Conservation (phyloP, 2,329 filamentous ascomycete genomes). For the Aspergillus terreus region DNA sequence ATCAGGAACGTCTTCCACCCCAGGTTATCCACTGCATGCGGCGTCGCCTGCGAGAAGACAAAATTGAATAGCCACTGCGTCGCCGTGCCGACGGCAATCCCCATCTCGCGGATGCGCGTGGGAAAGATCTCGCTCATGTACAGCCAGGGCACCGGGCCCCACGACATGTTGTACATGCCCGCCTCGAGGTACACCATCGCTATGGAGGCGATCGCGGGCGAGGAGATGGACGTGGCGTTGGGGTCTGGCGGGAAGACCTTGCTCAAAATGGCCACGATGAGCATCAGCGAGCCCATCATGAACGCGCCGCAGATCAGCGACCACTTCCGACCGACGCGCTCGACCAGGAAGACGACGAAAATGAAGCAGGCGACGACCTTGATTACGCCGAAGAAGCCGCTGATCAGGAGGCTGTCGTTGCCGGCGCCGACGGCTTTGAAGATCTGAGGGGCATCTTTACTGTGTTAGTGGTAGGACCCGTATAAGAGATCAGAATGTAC, state of each 20-base stretch:
- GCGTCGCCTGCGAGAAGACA: conserved; percentile 41
- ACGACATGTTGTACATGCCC: conserved; percentile 30
- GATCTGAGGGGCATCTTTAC: conserved; percentile 45
- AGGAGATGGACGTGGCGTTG: conserved; percentile 24
- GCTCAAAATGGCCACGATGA: conserved; percentile 47
- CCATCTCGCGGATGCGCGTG: conserved; percentile 36
- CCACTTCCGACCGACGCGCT: conserved; percentile 48
- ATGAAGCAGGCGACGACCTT: conserved; percentile 48
- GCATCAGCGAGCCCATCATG: conserved; percentile 51
- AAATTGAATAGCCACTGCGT: conserved; percentile 42
- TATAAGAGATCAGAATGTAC: neutral
- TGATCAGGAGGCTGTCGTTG: conserved; percentile 43
- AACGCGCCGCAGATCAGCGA: conserved; percentile 47
- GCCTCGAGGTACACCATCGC: conserved; percentile 45
- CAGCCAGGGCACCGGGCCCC: conserved; percentile 35
- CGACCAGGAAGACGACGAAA: conserved; percentile 50
- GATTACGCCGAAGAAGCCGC: conserved; percentile 50
- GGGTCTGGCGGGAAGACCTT: conserved; percentile 39
- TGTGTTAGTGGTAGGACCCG: neutral
- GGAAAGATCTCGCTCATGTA: conserved; percentile 39
- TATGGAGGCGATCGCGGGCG: conserved; percentile 43
- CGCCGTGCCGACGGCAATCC: conserved; percentile 34
- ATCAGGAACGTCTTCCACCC: conserved; percentile 39
- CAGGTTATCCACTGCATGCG: conserved; percentile 38
- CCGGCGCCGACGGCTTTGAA: conserved; percentile 50